Base-by-base conservation (phyloP, 2,329 filamentous ascomycete species). In the Botrytis elliptica region DNA sequence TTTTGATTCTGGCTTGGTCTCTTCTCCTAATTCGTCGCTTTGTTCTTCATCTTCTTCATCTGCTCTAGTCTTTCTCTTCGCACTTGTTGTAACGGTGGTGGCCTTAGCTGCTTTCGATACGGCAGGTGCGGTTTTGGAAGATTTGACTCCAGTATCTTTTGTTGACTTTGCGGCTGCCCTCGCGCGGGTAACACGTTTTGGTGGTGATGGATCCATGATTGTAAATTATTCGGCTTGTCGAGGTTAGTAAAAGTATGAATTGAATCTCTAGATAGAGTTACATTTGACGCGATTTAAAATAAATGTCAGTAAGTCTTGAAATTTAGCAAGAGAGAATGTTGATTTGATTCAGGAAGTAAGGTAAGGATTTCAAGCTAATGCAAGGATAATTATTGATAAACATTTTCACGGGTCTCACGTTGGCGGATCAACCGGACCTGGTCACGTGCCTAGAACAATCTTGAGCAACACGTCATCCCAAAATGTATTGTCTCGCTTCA, bases 131-230 rank as follows among this genome's bases (percentile, higher is more conserved):
- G 86, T 83, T 74, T 82, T 86, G 74, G 85, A 83, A 2, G 83
- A 82, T 77, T 85, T 85, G 52, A 81, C 77, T 60, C 81, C 79
- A 40, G 82, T 79, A 73, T 85, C 83, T 71, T 77, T 79, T 49
- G 73, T 79, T 36, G 79, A 80, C 76, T 83, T 84, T 55, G 83
- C 83, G 66, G 84, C 84, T 74, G 84, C 84, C 77, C 84, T 79
- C 63, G 85, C 84, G 77, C 88, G 86, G 75, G 88, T 90, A 79
- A 89, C 85, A 76, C 88, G 86, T 82, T 89, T 89, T 52, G 88
- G 88, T 70, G 88, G 88, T 74, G 87, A 89, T 76, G 83, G 81
- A 70, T 82, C 82, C 87, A 90, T 89, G 76, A 70, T 62, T 74
- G 52, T 16, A 33, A 36, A 38, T 63, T 38, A 25, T 14, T 64